Conservation (phyloP, 495 filamentous ascomycete genomes). For the Jackrogersella minutella region DNA sequence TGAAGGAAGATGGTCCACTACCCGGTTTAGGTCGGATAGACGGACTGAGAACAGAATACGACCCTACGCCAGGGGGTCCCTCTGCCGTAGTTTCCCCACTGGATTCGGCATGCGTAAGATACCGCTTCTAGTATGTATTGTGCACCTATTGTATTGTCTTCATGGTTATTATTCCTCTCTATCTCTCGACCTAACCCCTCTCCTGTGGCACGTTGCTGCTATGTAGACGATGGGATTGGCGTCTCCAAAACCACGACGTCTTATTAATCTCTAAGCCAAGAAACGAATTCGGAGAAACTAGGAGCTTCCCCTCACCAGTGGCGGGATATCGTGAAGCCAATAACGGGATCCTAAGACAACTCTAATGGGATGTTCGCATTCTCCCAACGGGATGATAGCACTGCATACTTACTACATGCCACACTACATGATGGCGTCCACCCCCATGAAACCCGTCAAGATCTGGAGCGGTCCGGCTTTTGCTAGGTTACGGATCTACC, state of each 20-base stretch:
- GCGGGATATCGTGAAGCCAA: conserved; percentile 31
- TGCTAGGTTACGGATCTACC: conserved; percentile 33
- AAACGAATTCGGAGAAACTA: conserved; percentile 36
- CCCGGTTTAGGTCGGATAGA: conserved; percentile 34
- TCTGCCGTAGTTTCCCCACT: conserved; percentile 37
- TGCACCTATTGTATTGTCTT: conserved; percentile 5
- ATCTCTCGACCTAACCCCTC: conserved; percentile 30
- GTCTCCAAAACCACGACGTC: conserved; percentile 26
- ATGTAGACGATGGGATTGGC: conserved; percentile 36
- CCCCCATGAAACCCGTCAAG: conserved; percentile 3
- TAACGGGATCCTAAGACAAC: conserved; percentile 6
- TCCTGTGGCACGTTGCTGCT: conserved; percentile 41
- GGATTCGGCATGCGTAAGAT: conserved; percentile 26
- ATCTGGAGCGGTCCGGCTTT: conserved; percentile 36
- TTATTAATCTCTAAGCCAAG: conserved; percentile 30
- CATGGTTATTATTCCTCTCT: neutral
- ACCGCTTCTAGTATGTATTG: conserved; percentile 15
- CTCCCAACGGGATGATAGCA: conserved; percentile 1
- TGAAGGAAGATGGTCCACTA: conserved; percentile 24
- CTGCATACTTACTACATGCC: neutral
- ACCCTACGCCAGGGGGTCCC: conserved; percentile 21
- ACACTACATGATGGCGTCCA: too few relatives aligned
- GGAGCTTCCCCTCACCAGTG: conserved; percentile 25
- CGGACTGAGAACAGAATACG: conserved; percentile 27
- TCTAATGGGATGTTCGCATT: conserved; percentile 23